Evolutionary conservation across 2,329 filamentous ascomycete species (phyloP), one percentile per base, ranked within the genome.

Genomic region (Aspergillus sp.): DNA sequence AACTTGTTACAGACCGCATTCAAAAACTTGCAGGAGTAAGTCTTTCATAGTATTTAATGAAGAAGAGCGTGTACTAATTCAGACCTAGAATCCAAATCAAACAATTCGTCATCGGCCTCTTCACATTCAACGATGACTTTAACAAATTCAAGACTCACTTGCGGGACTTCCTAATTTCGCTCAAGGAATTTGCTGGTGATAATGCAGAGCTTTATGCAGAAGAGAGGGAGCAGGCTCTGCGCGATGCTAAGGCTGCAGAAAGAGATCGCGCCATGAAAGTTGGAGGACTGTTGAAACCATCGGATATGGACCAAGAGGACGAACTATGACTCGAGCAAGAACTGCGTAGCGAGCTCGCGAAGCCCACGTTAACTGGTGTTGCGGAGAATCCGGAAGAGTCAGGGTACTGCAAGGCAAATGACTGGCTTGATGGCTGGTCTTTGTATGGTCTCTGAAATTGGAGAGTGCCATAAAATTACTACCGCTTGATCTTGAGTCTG

Each of bases 111-210:
- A 83, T 94, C 58, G 88, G 88, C 7, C 73, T 98, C 7, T 95
- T 98, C 68, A 80, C 83, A 5, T 79, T 87, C 56, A 97, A 95
- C 66, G 86, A 85, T 47, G 86, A 94, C 61, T 83, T 94, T 55
- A 86, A 88, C 64, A 89, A 89, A 66, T 98, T 98, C 83, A 94
- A 95, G 67, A 81, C 95, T 46, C 89, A 94, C 61, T 75, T 98
- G 44, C 88, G 93, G 55, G 93, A 98, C 71, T 98, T 98, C 80
- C 74, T 98, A 57, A 94, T 98, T 60, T 94, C 90, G 26, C 76
- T 98, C 57, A 95, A 96, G 72, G 94, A 98, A 70, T 98, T 97
- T 61, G 83, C 88, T 1, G 93, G 88, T 44, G 93, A 98, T 70
- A 96, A 97, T 59, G 82, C 91, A 1, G 93, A 98, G 63, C 78